Conservation (phyloP, 2,329 filamentous ascomycete genomes). For the Fusarium sp. region DNA sequence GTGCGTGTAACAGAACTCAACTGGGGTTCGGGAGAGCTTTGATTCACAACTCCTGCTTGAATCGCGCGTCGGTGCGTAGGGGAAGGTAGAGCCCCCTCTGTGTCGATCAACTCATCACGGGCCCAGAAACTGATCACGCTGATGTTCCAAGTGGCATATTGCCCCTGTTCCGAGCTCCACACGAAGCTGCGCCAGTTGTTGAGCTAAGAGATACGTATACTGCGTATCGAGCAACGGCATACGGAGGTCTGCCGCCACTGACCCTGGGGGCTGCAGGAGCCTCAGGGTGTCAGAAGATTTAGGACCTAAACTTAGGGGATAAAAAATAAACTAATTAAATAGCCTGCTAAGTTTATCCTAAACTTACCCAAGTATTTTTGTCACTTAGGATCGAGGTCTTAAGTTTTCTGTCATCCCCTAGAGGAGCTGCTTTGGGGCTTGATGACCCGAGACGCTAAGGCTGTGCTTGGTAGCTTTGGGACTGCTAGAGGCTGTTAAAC, state of each 20-base stretch:
- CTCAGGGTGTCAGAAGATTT: too few relatives aligned
- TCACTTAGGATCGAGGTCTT: too few relatives aligned
- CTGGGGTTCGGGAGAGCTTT: conserved; percentile 14
- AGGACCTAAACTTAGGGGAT: too few relatives aligned
- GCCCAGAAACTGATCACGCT: conserved; percentile 7
- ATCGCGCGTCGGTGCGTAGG: background rate
- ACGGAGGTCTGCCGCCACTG: conserved; percentile 38
- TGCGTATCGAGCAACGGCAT: conserved; percentile 5
- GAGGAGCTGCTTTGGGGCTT: conserved; percentile 29
- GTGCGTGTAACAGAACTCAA: conserved; percentile 23
- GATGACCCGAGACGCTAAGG: conserved; percentile 30
- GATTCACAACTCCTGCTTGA: conserved; percentile 1
- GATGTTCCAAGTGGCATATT: conserved; percentile 6
- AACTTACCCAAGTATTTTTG: too few relatives aligned
- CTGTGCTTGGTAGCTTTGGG: conserved; percentile 18
- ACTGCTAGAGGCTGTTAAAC: conserved; percentile 10
- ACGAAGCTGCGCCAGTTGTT: conserved; percentile 10
- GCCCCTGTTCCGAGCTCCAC: conserved; percentile 29
- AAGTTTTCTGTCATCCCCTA: too few relatives aligned
- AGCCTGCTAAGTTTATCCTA: too few relatives aligned
- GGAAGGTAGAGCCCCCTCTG: background rate
- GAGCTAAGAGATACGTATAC: conserved; percentile 12
- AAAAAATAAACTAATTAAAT: too few relatives aligned
- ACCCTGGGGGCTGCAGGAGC: conserved; percentile 18
- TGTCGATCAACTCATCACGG: conserved; percentile 1